Percentiles rank a stretch among this genome's conserved stretches.
Conservation (phyloP, 2,329 filamentous ascomycete species). For the Botrytis fragariae region DNA sequence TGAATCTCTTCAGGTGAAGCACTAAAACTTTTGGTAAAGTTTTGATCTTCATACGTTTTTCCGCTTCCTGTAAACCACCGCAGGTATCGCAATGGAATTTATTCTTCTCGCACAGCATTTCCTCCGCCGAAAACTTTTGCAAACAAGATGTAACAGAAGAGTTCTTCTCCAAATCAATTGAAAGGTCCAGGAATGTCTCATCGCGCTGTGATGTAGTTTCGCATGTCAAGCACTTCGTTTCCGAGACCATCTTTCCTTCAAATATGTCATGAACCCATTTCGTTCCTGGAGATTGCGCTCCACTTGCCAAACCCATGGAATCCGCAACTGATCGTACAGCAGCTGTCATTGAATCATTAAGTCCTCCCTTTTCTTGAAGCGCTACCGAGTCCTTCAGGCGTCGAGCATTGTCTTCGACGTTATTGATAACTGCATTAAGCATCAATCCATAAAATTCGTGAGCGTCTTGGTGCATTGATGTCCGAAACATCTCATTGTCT, state of each 20-base stretch:
- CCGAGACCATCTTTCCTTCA: constrained; percentile 89
- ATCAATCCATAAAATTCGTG: constrained; percentile 95
- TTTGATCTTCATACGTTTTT: constrained; percentile 99
- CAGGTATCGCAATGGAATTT: constrained; percentile 99
- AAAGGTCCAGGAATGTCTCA: constrained; percentile 92
- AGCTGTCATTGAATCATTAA: constrained; percentile 52
- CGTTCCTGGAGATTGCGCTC: constrained; percentile 58
- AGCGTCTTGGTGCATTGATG: constrained; percentile 96
- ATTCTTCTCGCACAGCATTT: constrained; percentile 97
- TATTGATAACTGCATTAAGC: constrained; percentile 92
- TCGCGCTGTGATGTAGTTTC: constrained; percentile 94
- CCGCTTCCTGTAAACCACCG: constrained; percentile 92
- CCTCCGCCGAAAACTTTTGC: constrained; percentile 93
- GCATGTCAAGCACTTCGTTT: constrained; percentile 94
- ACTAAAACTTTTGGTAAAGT: constrained; percentile 86
- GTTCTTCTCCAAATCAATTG: constrained; percentile 92
- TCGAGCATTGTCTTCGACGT: constrained; percentile 84
- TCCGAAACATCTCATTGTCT: constrained; percentile 96
- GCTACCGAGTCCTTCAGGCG: constrained; percentile 54
- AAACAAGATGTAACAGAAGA: constrained; percentile 95
- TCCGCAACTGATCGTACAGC: constrained; percentile 43
- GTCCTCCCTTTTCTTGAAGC: constrained; percentile 43
- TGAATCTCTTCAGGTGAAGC: constrained; percentile 93
- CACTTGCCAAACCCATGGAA: constrained; percentile 40
- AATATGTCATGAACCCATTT: constrained; percentile 98